A percentile compares a stretch with the other conserved stretches of the same genome.
These are phyloP conservation scores for Mycena alexandri DNA, from an alignment of 768 basidiomycete species.

Conservation along the genomic window DNA sequence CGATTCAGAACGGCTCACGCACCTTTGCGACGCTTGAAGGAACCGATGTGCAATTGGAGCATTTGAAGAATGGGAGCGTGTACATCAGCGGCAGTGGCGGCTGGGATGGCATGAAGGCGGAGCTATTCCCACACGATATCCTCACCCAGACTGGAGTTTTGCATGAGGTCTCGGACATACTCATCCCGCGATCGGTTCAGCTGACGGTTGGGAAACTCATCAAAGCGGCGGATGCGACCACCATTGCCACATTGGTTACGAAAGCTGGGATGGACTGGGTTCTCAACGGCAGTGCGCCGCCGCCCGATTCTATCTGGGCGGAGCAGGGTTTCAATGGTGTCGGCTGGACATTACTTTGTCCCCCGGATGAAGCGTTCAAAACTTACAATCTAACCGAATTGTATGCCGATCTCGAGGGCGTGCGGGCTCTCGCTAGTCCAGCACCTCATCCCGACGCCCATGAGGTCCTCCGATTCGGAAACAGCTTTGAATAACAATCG, in stretches of 20 bases:
- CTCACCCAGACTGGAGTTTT: conserved; percentile 93
- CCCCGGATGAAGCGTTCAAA: conserved; percentile 93
- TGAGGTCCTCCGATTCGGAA: conserved; percentile 41
- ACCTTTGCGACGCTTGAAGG: conserved; percentile 90
- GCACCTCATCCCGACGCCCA: conserved; percentile 74
- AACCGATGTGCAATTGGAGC: conserved; percentile 80
- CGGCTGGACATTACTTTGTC: conserved; percentile 93
- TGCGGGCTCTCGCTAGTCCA: conserved; percentile 78
- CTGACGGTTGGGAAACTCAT: conserved; percentile 92
- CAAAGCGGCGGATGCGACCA: conserved; percentile 88
- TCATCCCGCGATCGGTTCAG: conserved; percentile 89
- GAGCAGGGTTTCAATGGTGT: conserved; percentile 58
- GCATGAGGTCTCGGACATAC: conserved; percentile 86
- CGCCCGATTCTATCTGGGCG: conserved; percentile 77
- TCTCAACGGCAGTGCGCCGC: conserved; percentile 85
- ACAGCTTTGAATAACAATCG: conserved; percentile 71
- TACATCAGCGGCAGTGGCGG: conserved; percentile 79
- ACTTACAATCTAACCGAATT: conserved; percentile 83
- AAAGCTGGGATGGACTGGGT: conserved; percentile 94
- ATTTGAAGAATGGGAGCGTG: conserved; percentile 62
- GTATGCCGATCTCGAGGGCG: conserved; percentile 64
- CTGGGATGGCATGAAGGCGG: conserved; percentile 78
- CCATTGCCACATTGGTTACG: conserved; percentile 86
- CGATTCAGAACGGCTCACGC: conserved; percentile 72
- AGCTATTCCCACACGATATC: conserved; percentile 70